A percentile compares a stretch with the other conserved stretches of the same genome.
These are phyloP conservation scores for Talaromyces stipitatus DNA, from an alignment of 495 filamentous ascomycete species.

Conservation along the genomic window DNA sequence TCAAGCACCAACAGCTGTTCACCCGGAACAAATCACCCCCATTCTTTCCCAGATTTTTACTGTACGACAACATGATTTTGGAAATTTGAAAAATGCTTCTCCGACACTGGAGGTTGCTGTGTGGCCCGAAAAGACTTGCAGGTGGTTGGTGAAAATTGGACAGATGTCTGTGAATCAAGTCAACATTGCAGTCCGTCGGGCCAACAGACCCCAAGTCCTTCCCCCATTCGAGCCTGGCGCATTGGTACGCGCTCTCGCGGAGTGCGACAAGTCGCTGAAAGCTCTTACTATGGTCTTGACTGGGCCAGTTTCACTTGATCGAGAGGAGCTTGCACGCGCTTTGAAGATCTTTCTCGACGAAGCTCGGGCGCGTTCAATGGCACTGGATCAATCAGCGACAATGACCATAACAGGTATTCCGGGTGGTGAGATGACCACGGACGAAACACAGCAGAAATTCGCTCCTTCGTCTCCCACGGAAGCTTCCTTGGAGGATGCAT, in stretches of 20 bases:
- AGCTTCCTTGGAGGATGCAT: constrained; percentile 25
- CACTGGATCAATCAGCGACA: constrained; percentile 24
- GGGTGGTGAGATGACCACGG: not conserved
- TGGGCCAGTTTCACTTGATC: constrained; percentile 29
- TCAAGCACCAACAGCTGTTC: constrained; percentile 25
- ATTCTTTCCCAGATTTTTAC: constrained; percentile 48
- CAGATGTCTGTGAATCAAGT: constrained; percentile 55
- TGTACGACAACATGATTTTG: not conserved
- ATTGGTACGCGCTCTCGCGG: constrained; percentile 49
- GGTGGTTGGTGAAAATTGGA: constrained; percentile 56
- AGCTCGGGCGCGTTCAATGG: constrained; percentile 24
- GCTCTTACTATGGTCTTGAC: constrained; percentile 48
- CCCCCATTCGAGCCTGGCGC: constrained; percentile 44
- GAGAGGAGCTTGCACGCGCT: constrained; percentile 36
- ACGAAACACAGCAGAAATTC: constrained; percentile 5
- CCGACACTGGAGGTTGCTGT: constrained; percentile 22
- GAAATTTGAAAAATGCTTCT: not conserved
- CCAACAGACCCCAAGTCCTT: constrained; percentile 37
- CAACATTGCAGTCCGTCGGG: constrained; percentile 47
- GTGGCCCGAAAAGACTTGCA: constrained; percentile 45
- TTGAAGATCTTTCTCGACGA: constrained; percentile 32
- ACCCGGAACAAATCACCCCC: constrained; percentile 39
- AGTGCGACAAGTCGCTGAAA: constrained; percentile 53
- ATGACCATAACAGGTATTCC: constrained; percentile 25
- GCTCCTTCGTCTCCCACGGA: constrained; percentile 20